Conservation (phyloP, 129 eudicot genomes). For the Flaveria brownii region DNA sequence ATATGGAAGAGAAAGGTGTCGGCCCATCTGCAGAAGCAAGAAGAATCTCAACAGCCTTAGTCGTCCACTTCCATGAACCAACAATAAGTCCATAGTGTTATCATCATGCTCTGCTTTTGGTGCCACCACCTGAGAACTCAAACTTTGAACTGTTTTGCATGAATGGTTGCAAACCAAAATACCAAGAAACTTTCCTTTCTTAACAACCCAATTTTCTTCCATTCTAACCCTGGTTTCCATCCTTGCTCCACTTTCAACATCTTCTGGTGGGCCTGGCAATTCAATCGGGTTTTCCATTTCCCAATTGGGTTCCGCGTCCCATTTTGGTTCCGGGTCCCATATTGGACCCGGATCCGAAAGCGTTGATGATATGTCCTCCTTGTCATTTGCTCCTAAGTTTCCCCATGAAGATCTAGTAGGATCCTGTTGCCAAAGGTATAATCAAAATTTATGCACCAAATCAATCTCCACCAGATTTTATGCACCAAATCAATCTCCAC, state of each 20-base stretch:
- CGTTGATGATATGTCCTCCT: slow-evolving; percentile 94
- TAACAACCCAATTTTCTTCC: slow-evolving; percentile 74
- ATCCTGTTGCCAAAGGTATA: slow-evolving; percentile 37
- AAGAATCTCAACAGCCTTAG: slow-evolving; percentile 77
- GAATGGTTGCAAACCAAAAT: slow-evolving; percentile 89
- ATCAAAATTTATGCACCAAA: slow-evolving; percentile 1
- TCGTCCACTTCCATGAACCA: slow-evolving; percentile 92
- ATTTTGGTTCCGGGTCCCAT: slow-evolving; percentile 97
- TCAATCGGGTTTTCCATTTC: slow-evolving; percentile 76
- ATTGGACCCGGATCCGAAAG: slow-evolving; percentile 97
- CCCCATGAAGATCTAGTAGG: slow-evolving; percentile 73
- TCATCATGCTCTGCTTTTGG: slow-evolving; percentile 98
- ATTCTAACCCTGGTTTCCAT: slow-evolving; percentile 36
- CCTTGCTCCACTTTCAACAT: slow-evolving; percentile 40
- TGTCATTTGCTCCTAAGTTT: slow-evolving; percentile 60
- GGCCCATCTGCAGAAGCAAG: slow-evolving; percentile 75
- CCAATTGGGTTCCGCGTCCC: slow-evolving; percentile 86
- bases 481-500: neutral
- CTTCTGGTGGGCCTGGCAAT: slow-evolving; percentile 64
- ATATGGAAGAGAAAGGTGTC: slow-evolving; percentile 86
- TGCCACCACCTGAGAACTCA: slow-evolving; percentile 98
- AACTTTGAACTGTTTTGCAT: slow-evolving; percentile 93
- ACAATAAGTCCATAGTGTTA: slow-evolving; percentile 69
- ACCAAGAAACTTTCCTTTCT: slow-evolving; percentile 90
- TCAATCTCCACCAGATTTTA: neutral